Conservation (phyloP, 352 stramenopile genomes). For the Pythium sukuiense region DNA sequence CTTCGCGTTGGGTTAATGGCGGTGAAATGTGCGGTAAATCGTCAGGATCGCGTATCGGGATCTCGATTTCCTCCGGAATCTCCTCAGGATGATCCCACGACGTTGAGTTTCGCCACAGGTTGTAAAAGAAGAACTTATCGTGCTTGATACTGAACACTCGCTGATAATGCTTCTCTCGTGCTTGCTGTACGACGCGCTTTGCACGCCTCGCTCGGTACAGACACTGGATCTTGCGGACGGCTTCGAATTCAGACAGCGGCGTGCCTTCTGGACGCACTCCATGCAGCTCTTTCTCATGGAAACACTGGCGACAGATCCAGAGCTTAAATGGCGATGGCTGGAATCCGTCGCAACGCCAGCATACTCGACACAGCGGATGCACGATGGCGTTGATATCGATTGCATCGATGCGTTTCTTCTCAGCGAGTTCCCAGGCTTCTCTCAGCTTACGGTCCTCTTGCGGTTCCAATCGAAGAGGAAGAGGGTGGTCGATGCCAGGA, state of each 20-base stretch:
- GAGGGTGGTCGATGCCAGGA: conserved; percentile 26
- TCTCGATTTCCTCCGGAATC: conserved; percentile 44
- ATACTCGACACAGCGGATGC: conserved; percentile 72
- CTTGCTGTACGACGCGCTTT: conserved; percentile 46
- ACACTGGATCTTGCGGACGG: conserved; percentile 73
- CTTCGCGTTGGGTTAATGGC: conserved; percentile 55
- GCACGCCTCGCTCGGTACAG: conserved; percentile 57
- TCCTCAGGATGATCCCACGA: conserved; percentile 51
- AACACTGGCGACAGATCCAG: conserved; percentile 71
- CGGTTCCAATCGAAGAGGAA: conserved; percentile 54
- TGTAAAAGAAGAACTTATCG: conserved; percentile 80
- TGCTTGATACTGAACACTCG: conserved; percentile 75
- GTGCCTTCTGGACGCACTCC: conserved; percentile 38
- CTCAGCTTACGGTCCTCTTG: conserved; percentile 38
- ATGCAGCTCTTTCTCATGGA: conserved; percentile 71
- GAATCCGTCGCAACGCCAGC: conserved; percentile 77
- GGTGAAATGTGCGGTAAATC: conserved; percentile 42
- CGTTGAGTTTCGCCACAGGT: conserved; percentile 49
- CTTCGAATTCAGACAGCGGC: conserved; percentile 67
- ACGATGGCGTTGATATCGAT: conserved; percentile 69
- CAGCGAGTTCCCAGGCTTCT: conserved; percentile 34
- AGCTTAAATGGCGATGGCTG: conserved; percentile 62
- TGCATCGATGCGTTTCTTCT: conserved; percentile 49
- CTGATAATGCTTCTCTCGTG: conserved; percentile 65
- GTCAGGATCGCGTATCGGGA: conserved; percentile 75